These are phyloP conservation scores for Tieghemiomyces parasiticus DNA, from an alignment of 192 early-diverging fungal genomes.

Conservation along the genomic window DNA sequence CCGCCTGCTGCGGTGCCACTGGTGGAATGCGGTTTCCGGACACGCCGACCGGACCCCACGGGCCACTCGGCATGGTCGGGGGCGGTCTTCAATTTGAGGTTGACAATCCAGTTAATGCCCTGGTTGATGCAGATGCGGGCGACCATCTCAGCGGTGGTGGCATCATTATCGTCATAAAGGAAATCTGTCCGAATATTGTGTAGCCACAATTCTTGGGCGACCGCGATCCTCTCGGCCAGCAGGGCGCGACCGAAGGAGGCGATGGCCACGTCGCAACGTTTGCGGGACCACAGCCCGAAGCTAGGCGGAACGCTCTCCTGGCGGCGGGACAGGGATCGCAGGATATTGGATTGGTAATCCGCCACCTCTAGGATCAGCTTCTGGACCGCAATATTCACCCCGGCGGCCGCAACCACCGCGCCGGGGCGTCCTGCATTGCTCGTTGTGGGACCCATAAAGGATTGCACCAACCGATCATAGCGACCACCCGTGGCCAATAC, in stretches of 20 bases:
- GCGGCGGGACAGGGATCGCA: conserved; percentile 11
- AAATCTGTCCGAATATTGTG: conserved; percentile 68
- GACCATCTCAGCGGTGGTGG: conserved; percentile 45
- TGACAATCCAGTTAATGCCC: conserved; percentile 69
- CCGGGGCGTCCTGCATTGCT: conserved; percentile 22
- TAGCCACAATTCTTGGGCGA: conserved; percentile 67
- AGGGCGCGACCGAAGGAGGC: conserved; percentile 63
- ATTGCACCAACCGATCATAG: conserved; percentile 42
- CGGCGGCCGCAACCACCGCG: conserved; percentile 42
- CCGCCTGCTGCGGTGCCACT: too few species aligned
- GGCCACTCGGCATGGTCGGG: too few species aligned
- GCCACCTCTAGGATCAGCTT: conserved; percentile 48
- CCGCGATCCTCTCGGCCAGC: conserved; percentile 54
- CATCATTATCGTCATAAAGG: conserved; percentile 53
- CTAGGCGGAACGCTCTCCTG: conserved; percentile 15
- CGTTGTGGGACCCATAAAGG: conserved; percentile 28
- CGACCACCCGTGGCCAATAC: conserved; percentile 55
- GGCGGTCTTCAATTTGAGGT: conserved; percentile 31
- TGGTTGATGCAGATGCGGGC: conserved; percentile 41
- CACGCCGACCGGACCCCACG: too few species aligned
- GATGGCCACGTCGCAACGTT: conserved; percentile 61
- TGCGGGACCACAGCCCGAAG: conserved; percentile 37
- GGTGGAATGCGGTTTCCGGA: too few species aligned
- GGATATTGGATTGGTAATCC: conserved; percentile 31
- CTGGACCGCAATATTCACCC: conserved; percentile 70